Percentiles rank a stretch among this genome's conserved stretches.
These are phyloP conservation scores for Daldinia decipiens DNA, from an alignment of 495 filamentous ascomycete genomes.

Conservation along the genomic window DNA sequence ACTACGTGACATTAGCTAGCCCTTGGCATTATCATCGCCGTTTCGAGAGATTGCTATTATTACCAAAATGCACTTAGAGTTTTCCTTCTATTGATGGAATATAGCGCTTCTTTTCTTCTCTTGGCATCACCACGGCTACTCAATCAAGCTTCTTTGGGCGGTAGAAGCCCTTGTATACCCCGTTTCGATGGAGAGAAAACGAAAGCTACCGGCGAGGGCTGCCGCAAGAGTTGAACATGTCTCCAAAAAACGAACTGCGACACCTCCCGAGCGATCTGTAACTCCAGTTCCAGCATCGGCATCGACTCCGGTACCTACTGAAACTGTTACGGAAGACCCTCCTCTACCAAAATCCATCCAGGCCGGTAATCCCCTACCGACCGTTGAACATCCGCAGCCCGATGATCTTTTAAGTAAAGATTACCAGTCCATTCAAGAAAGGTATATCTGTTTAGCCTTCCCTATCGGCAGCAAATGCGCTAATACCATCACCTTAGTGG, in stretches of 20 bases:
- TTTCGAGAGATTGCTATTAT: neutral
- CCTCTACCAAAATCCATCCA: slow-evolving; percentile 68
- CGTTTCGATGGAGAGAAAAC: slow-evolving; percentile 63
- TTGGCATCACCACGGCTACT: neutral
- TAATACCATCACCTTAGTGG: slow-evolving; percentile 64
- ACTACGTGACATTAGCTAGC: neutral
- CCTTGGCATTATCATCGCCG: neutral
- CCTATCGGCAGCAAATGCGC: neutral
- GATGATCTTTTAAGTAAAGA: slow-evolving; percentile 70
- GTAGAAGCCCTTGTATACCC: neutral
- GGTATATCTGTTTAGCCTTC: slow-evolving; percentile 58
- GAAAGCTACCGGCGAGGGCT: slow-evolving; percentile 65
- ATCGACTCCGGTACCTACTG: slow-evolving; percentile 44
- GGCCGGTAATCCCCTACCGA: slow-evolving; percentile 75
- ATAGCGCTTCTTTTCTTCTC: neutral
- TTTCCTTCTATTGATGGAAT: slow-evolving; percentile 11
- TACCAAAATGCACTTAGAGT: slow-evolving; percentile 15
- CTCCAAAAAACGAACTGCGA: slow-evolving; percentile 60
- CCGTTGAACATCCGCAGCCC: slow-evolving; percentile 73
- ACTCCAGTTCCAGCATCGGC: slow-evolving; percentile 47
- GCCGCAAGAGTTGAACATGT: slow-evolving; percentile 61
- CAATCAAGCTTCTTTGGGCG: neutral
- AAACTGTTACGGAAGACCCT: slow-evolving; percentile 55
- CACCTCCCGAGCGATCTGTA: slow-evolving; percentile 52
- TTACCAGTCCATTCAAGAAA: slow-evolving; percentile 86